Evolutionary conservation across 2,329 filamentous ascomycete genomes (phyloP).

Genomic region (Colletotrichum orchidophilum): DNA sequence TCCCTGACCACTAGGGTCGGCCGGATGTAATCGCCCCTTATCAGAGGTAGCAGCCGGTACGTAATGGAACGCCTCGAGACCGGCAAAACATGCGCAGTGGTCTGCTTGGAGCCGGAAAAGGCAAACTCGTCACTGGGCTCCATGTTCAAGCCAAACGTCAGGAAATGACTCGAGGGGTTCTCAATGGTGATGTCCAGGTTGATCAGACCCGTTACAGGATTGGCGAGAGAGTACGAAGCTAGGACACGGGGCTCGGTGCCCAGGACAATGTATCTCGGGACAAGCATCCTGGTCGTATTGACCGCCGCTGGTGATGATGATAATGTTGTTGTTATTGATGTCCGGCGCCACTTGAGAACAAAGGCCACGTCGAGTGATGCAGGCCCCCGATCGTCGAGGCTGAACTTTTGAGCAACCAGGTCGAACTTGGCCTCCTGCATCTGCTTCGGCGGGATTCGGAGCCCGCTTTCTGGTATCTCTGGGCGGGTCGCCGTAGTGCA

Average conservation of each 20-base stretch:
- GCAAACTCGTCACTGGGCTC: constrained; percentile 93
- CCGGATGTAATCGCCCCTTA: constrained; percentile 72
- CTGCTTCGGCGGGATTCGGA: constrained; percentile 69
- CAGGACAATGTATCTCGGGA: constrained; percentile 83
- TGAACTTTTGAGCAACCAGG: constrained; percentile 77
- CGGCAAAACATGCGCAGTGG: constrained; percentile 82
- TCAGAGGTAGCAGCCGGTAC: constrained; percentile 78
- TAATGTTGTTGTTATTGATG: constrained; percentile 40
- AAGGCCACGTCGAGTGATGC: constrained; percentile 80
- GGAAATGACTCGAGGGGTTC: constrained; percentile 92
- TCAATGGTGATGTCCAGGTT: constrained; percentile 75
- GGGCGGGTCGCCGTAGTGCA: constrained; percentile 59
- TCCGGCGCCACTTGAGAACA: constrained; percentile 79
- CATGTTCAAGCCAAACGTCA: constrained; percentile 93
- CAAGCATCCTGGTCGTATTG: constrained; percentile 75
- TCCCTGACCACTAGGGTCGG: constrained; percentile 83
- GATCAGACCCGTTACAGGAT: constrained; percentile 47
- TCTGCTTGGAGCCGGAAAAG: constrained; percentile 88
- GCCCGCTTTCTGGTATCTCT: constrained; percentile 50
- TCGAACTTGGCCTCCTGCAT: constrained; percentile 79
- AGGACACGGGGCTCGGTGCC: constrained; percentile 89
- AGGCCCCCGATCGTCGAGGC: constrained; percentile 83
- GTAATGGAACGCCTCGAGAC: constrained; percentile 78
- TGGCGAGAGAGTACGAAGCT: constrained; percentile 60
- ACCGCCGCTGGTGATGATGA: constrained; percentile 37